phyloP scores from a whole-genome alignment of 73 alveolate genomes.

The Durusdinium trenchii region DNA sequence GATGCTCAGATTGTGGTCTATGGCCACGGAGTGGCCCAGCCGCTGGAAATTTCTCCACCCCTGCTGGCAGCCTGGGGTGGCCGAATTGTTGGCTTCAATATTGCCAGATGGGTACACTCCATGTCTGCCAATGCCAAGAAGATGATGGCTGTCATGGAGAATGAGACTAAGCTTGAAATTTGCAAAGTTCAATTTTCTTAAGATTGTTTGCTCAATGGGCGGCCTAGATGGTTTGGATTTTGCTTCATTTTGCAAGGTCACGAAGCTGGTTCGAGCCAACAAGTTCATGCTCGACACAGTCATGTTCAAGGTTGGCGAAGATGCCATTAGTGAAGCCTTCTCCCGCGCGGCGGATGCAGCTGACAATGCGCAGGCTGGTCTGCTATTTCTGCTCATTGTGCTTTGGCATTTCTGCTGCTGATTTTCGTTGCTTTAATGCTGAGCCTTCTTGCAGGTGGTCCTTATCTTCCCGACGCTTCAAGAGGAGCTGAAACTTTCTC shows the following conservation, averaged over 20 bases:
- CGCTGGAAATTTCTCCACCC: slow-evolving; percentile 61
- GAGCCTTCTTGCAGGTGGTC: slow-evolving; percentile 43
- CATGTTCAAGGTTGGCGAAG: slow-evolving; percentile 92
- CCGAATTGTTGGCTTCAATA: slow-evolving; percentile 91
- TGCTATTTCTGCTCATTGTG: neutral
- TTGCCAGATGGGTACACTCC: slow-evolving; percentile 91
- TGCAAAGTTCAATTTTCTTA: neutral
- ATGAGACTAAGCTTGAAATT: neutral
- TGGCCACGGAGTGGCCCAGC: slow-evolving; percentile 90
- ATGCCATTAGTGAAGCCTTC: slow-evolving; percentile 93
- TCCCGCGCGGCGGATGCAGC: slow-evolving; percentile 73
- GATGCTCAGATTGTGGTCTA: slow-evolving; percentile 93
- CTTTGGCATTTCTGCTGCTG: neutral
- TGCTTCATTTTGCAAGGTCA: neutral
- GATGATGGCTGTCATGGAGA: slow-evolving; percentile 94
- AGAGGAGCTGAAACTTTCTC: slow-evolving; percentile 85
- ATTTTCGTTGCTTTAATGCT: neutral
- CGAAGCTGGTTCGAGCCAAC: slow-evolving; percentile 91
- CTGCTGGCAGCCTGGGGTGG: slow-evolving; percentile 93
- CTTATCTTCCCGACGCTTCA: slow-evolving; percentile 94
- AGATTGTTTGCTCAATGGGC: neutral
- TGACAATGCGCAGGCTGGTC: slow-evolving; percentile 78
- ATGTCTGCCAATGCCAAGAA: slow-evolving; percentile 84
- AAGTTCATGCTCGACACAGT: slow-evolving; percentile 91
- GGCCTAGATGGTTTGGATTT: neutral